A percentile compares a stretch with the other conserved stretches of the same genome.
Evolutionary conservation across 2,329 filamentous ascomycete genomes (phyloP).

Genomic region (Waltergamsia citrina): DNA sequence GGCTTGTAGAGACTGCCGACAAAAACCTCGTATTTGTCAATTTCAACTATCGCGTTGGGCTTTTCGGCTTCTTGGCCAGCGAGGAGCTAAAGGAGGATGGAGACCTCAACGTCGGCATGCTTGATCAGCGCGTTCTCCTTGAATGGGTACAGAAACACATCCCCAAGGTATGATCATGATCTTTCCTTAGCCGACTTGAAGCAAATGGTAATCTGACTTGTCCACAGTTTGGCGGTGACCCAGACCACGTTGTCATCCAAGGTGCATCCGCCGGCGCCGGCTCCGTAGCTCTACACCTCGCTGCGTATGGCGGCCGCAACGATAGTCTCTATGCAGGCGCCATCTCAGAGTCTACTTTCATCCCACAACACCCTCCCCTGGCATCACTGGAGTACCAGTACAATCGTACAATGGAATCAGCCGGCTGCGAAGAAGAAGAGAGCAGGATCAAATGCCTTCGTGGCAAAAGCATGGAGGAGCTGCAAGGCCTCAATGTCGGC

Average conservation of each 20-base stretch:
- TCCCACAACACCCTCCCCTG: constrained; percentile 35
- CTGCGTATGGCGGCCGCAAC: constrained; percentile 33
- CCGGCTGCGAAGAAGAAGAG: constrained; percentile 21
- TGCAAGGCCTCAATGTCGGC: constrained; percentile 31
- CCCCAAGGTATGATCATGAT: constrained; percentile 21
- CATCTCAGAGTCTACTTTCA: constrained; percentile 38
- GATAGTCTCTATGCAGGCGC: constrained; percentile 35
- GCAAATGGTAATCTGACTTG: background rate
- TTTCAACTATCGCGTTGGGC: constrained; percentile 55
- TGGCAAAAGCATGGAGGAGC: constrained; percentile 14
- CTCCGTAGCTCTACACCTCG: constrained; percentile 44
- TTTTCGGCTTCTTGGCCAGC: constrained; percentile 53
- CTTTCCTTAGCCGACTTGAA: background rate
- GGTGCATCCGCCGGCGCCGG: constrained; percentile 53
- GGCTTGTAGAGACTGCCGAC: constrained; percentile 32
- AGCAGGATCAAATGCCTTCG: constrained; percentile 33
- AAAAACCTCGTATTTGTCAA: constrained; percentile 44
- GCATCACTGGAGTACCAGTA: constrained; percentile 38
- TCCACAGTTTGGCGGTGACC: constrained; percentile 45
- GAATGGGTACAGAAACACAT: constrained; percentile 55
- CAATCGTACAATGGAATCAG: constrained; percentile 21
- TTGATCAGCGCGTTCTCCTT: constrained; percentile 52
- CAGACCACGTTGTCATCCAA: constrained; percentile 48
- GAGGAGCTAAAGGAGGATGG: constrained; percentile 44
- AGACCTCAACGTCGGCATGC: constrained; percentile 51